These are phyloP conservation scores for Mycena pura DNA, from an alignment of 768 basidiomycete genomes.

Conservation along the genomic window DNA sequence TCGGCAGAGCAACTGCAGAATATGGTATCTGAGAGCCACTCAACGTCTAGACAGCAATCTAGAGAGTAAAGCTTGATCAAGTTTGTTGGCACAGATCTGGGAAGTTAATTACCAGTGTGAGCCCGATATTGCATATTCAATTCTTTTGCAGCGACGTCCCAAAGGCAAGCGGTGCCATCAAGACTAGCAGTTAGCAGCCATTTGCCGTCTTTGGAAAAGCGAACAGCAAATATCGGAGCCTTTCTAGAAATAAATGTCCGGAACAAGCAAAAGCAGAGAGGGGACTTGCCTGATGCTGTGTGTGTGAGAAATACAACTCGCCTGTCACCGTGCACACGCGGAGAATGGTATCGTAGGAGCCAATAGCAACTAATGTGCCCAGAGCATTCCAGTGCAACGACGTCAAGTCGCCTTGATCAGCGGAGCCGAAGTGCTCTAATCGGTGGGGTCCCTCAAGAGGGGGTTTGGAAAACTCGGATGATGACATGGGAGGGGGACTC, in stretches of 20 bases:
- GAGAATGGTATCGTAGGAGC: slow-evolving; percentile 76
- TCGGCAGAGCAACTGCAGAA: slow-evolving; percentile 83
- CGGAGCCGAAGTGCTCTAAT: slow-evolving; percentile 56
- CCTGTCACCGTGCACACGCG: slow-evolving; percentile 71
- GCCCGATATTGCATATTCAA: slow-evolving; percentile 67
- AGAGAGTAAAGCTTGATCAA: not conserved
- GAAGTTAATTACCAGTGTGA: slow-evolving; percentile 61
- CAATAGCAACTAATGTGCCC: slow-evolving; percentile 77
- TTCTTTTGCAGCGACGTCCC: slow-evolving; percentile 71
- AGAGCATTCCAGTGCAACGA: slow-evolving; percentile 80
- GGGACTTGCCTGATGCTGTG: slow-evolving; percentile 66
- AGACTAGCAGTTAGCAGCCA: slow-evolving; percentile 81
- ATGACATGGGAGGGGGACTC: slow-evolving; percentile 39
- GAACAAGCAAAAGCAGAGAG: not conserved
- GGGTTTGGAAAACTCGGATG: slow-evolving; percentile 37
- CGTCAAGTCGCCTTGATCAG: slow-evolving; percentile 68
- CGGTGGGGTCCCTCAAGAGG: slow-evolving; percentile 48
- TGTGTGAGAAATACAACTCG: slow-evolving; percentile 65
- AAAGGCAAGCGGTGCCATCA: slow-evolving; percentile 79
- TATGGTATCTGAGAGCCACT: slow-evolving; percentile 74
- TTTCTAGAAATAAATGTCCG: slow-evolving; percentile 48
- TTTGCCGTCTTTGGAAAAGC: slow-evolving; percentile 75
- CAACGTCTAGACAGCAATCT: slow-evolving; percentile 84
- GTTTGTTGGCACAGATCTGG: not conserved
- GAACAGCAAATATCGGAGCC: slow-evolving; percentile 82